Evolutionary conservation across 2,329 filamentous ascomycete genomes (phyloP), one percentile per base, ranked within the genome.

Genomic region (Cryphonectria parasitica): DNA sequence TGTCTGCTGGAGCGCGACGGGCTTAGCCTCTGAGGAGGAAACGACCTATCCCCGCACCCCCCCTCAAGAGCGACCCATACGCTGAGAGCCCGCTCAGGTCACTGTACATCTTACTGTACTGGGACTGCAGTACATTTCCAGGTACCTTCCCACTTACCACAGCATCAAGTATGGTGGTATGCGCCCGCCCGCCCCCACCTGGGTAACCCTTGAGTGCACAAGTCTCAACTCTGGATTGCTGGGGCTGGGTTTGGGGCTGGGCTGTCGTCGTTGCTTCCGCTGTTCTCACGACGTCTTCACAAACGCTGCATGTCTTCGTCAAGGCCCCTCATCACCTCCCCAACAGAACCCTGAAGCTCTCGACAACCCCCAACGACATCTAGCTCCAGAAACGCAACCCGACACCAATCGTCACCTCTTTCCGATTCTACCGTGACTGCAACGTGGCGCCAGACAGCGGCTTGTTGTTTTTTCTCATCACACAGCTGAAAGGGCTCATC

Each of bases 221-320:
- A 52, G 43, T 64, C 63, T 64, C 43, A 31, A 19, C 41, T 52
- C 52, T 39, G 36, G 63, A 52, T 64, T 64, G 63, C 41, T 64
- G 19, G 28, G 54, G 54, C 54, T 58, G 54, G 54, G 45, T 8
- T 8, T 49, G 45, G 45, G 7, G 45, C 39, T 64, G 61, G 36
- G 36, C 63, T 49, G 63, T 34, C 63, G 52, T 52, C 63, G 41
- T 52, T 64, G 63, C 63, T 52, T 34, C 63, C 34, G 63, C 63
- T n/a, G 63, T 43, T n/a, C 63, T 64, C 41, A 64, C 63, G 63
- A 64, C 28, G 43, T 43, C 43, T 22, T 64, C 63, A 28, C 41
- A 49, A n/a, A n/a, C 43, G 41, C 25, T 52, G 11, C 43, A 41
- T 10, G 13, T 22, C 39, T 19, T 52, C 41, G 41, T 17, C 63